A percentile compares a stretch with the other conserved stretches of the same genome.
Conservation (phyloP, 176 grass and related monocot species). For the Dendrocalamus sinicus region DNA sequence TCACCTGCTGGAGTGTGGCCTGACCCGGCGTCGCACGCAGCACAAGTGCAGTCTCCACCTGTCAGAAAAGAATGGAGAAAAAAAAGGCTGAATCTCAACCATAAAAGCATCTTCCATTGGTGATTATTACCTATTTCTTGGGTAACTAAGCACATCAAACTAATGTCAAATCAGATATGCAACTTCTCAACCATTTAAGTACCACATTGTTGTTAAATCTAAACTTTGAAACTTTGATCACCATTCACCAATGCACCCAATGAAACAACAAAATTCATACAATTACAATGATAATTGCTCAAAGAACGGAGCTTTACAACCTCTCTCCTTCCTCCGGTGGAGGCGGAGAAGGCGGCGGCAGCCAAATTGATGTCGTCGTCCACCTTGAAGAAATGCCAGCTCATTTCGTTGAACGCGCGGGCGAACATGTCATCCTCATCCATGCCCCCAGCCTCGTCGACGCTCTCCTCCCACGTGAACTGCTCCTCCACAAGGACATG, state of each 20-base stretch:
- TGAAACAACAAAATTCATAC: slow-evolving; percentile 9
- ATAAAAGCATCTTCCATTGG: no score
- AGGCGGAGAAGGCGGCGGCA: background rate
- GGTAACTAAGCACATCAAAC: no score
- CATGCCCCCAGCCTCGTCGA: slow-evolving; percentile 44
- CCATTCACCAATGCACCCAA: background rate
- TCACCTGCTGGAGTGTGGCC: slow-evolving; percentile 76
- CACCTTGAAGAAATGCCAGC: slow-evolving; percentile 91
- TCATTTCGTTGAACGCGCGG: slow-evolving; percentile 78
- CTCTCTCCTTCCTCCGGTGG: slow-evolving; percentile 24
- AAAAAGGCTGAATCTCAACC: background rate
- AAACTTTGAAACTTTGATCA: no score
- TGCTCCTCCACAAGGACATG: slow-evolving; percentile 52
- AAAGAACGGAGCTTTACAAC: slow-evolving; percentile 33
- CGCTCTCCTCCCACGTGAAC: slow-evolving; percentile 60
- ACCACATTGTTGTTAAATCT: no score
- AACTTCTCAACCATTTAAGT: no score
- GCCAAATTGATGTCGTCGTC: slow-evolving; percentile 45
- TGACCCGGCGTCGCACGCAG: slow-evolving; percentile 81
- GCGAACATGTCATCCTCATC: slow-evolving; percentile 51
- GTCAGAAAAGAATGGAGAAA: background rate
- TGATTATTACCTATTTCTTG: no score
- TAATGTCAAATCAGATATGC: no score
- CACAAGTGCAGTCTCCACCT: slow-evolving; percentile 89
- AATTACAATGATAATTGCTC: slow-evolving; percentile 5